Evolutionary conservation across 2,329 filamentous ascomycete genomes (phyloP), one percentile per base, ranked within the genome.

Genomic region (Colletotrichum acutatum): DNA sequence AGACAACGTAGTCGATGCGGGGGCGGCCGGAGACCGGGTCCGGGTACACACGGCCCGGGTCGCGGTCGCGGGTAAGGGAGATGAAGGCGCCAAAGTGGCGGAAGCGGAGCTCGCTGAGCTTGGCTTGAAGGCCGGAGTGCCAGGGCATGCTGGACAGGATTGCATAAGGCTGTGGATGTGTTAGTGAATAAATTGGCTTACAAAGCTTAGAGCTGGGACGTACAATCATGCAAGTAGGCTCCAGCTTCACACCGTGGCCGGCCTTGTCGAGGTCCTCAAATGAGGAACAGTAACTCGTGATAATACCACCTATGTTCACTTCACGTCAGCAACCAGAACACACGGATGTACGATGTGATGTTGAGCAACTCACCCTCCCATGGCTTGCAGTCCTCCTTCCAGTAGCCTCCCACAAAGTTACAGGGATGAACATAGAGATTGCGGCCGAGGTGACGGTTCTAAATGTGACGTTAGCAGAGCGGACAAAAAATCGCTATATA

Each of bases 391-490:
- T 93, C 91, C 72, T 95, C 87, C 37, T 92, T 86, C 81, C 92
- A 95, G n/a, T 91, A 86, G 2, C 89, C 93, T 4, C 82, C 80
- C 6, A 91, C 77, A 9, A 86, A 79, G 78, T 87, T 88, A 78
- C 91, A 92, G 1, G 95, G 96, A 78, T 98, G 96, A 0, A 98
- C 82, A 77, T 97, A 87, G 4, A 98, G 89, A 77, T 98, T 94
- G 8, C 88, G 89, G 30, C 96, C 96, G 74, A 98, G 92, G 69
- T 98, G 92, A 4, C 87, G 87, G 79, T 97, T 98, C 85, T 91
- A 78, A 16, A 54, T 28, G 1, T 16, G 28, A 26, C 24, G 75
- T 81, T 66, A 81, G 78, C 71, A 32, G 19, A 28, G 14, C 2
- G 28, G 3, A 12, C 9, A 28, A n/a, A 64, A 34, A 24, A 59